Conservation (phyloP, 768 basidiomycete genomes). For the Lepiota brunneoincarnata region DNA sequence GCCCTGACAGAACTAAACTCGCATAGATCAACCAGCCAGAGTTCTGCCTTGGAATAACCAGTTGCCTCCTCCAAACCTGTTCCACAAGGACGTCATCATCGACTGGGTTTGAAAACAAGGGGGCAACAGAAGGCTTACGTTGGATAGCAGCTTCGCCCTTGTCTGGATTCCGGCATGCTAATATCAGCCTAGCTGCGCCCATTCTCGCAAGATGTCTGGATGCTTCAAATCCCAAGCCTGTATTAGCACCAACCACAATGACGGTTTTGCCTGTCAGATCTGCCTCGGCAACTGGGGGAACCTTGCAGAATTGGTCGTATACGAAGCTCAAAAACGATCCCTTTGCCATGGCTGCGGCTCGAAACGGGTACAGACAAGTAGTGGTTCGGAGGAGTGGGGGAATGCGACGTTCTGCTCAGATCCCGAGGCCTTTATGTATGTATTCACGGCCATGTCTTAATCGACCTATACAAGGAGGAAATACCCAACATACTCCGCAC, state of each 20-base stretch:
- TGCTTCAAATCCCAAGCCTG: constrained; percentile 46
- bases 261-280: constrained; percentile 46
- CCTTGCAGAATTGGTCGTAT: constrained; percentile 3
- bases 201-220: constrained; percentile 43
- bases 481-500: too few species aligned
- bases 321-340: not conserved
- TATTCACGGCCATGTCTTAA: too few species aligned
- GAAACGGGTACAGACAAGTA: too few species aligned
- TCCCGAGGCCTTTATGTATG: too few species aligned
- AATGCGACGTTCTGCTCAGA: too few species aligned
- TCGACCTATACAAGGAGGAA: too few species aligned
- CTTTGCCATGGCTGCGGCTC: not conserved
- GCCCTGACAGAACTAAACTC: constrained; percentile 33
- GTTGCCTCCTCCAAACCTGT: constrained; percentile 26
- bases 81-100: not conserved
- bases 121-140: constrained; percentile 23
- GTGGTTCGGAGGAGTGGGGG: too few species aligned
- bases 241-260: constrained; percentile 48
- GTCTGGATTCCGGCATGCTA: constrained; percentile 32
- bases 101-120: too few species aligned
- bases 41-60: constrained; percentile 30
- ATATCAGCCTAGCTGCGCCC: constrained; percentile 35
- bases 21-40: constrained; percentile 36
- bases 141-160: constrained; percentile 32
- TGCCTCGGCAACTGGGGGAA: constrained; percentile 28